Evolutionary conservation across 306 rosid genomes (phyloP).

Genomic region (Cyamopsis tetragonoloba): DNA sequence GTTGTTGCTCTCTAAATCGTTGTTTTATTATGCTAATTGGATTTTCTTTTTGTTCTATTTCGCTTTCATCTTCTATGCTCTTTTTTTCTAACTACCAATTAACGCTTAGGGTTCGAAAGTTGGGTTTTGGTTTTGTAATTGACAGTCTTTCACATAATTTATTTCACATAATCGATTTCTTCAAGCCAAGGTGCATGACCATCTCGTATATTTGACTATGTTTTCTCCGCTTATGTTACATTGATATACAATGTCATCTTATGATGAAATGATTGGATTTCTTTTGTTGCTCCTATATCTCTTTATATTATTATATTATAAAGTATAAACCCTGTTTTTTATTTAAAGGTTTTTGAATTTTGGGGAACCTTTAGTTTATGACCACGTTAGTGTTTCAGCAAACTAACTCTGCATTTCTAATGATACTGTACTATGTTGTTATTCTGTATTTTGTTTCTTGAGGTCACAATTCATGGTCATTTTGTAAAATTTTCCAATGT

Average conservation of each 20-base stretch:
- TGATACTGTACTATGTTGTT: background rate
- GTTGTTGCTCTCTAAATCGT: too few relatives aligned
- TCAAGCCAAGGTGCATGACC: slow-evolving; percentile 38
- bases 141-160: too few relatives aligned
- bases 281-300: background rate
- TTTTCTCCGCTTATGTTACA: background rate
- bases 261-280: background rate
- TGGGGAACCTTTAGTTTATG: background rate
- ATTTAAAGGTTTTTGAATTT: background rate
- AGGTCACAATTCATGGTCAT: background rate
- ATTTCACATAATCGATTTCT: too few relatives aligned
- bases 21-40: too few relatives aligned
- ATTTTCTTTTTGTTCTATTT: too few relatives aligned
- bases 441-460: background rate
- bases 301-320: too few relatives aligned
- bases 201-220: slow-evolving; percentile 9
- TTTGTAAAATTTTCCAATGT: background rate
- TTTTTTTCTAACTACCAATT: too few relatives aligned
- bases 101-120: too few relatives aligned
- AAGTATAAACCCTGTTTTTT: background rate
- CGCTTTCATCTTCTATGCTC: too few relatives aligned
- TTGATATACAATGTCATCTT: background rate
- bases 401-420: background rate
- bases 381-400: background rate
- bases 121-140: too few relatives aligned